Evolutionary conservation across 495 filamentous ascomycete genomes (phyloP).

Genomic region (Annulohypoxylon bovei): DNA sequence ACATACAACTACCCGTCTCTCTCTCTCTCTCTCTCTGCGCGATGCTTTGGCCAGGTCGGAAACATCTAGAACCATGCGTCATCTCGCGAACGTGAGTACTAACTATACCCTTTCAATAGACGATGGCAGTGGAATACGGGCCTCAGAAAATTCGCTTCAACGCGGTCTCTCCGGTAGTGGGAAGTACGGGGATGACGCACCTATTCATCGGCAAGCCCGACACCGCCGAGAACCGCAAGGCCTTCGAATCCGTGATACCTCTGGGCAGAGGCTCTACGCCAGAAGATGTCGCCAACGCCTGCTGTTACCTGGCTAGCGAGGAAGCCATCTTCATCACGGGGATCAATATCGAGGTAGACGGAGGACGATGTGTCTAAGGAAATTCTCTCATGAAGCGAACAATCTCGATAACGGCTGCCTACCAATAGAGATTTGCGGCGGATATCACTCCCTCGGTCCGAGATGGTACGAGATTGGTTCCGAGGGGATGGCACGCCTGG

Average conservation of each 20-base stretch:
- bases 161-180: conserved; percentile 68
- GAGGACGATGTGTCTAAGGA: conserved; percentile 56
- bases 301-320: conserved; percentile 71
- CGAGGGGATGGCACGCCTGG: not conserved
- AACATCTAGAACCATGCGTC: not conserved
- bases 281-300: conserved; percentile 73
- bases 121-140: conserved; percentile 74
- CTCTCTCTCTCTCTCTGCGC: not conserved
- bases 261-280: conserved; percentile 71
- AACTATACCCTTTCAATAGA: conserved; percentile 46
- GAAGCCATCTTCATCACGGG: conserved; percentile 78
- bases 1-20: not conserved
- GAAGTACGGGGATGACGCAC: conserved; percentile 71
- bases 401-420: not conserved
- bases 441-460: conserved; percentile 18
- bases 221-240: conserved; percentile 73
- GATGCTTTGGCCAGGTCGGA: not conserved
- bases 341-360: conserved; percentile 68
- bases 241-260: conserved; percentile 73
- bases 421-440: not conserved
- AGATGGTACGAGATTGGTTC: conserved; percentile 4
- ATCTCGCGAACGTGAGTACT: not conserved
- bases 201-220: conserved; percentile 73
- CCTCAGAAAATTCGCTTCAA: conserved; percentile 73
- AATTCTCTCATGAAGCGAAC: not conserved